Evolutionary conservation across 2,329 filamentous ascomycete species (phyloP), one percentile per base, ranked within the genome.

Genomic region (Coniochaeta hoffmannii): DNA sequence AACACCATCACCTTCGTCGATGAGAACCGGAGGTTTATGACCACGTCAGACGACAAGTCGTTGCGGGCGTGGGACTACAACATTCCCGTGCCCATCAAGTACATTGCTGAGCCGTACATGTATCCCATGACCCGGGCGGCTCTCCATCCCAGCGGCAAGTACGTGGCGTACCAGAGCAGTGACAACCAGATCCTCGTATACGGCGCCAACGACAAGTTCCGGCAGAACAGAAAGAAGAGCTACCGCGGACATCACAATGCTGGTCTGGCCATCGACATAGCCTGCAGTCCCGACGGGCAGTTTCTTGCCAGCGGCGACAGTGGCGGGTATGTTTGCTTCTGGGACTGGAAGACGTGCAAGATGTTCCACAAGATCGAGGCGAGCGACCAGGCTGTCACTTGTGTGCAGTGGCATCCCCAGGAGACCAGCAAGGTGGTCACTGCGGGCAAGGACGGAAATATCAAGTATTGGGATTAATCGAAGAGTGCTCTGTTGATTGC

Each of bases 281-380:
- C 88, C 53, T 88, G 95, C 67, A 90, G 86, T 64, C 90, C 92
- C 1, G 94, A 97, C 68, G 94, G 94, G 0, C 90, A 96, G 67
- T 96, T 97, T 69, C 77, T 99, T 55, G 87, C 85, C 19, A 89
- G 83, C 17, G 94, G 94, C 59, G 94, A 99, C 70, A 89, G 85
- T 53, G 90, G 83, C 15, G 94, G 95, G 34, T 97, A 83, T 65
- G 85, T 96, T 50, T 96, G 89, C 72, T 97, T 97, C 74, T 99
- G 92, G 90, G 94, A 97, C 72, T 99, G 92, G 90, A 99, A 99
- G 82, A 97, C 91, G 36, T 96, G 93, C 71, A 97, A 97, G 75
- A 93, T 99, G 91, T 96, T 90, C 73, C 90, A 96, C 74, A 97
- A 97, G 79, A 84, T 99, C 61, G 83, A 88, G 72, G 92, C 90